Conservation (phyloP, 2,329 filamentous ascomycete species). For the Aspergillus transmontanensis region DNA sequence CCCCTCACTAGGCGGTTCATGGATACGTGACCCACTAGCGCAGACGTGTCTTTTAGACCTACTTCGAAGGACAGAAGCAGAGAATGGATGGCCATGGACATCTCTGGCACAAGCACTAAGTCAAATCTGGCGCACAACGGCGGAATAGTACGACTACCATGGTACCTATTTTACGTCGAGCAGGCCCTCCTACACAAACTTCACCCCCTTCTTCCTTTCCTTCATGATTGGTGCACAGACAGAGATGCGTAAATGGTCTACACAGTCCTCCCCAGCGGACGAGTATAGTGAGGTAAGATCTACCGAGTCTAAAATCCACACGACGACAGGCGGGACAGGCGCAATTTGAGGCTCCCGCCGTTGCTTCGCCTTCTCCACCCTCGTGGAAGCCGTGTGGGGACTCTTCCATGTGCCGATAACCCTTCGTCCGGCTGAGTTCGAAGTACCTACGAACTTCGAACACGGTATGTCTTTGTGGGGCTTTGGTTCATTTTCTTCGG, state of each 20-base stretch:
- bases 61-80: constrained; percentile 24
- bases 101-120: constrained; percentile 23
- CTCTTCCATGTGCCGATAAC: not conserved
- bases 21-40: constrained; percentile 34
- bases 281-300: not conserved
- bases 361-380: not conserved
- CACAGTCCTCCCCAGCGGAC: no score
- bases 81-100: constrained; percentile 28
- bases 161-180: not conserved
- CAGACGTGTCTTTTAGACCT: constrained; percentile 25
- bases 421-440: not conserved
- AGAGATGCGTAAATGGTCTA: not conserved
- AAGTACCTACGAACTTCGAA: not conserved
- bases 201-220: not conserved
- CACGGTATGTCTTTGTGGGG: not conserved
- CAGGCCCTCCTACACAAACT: not conserved
- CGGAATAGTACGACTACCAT: not conserved
- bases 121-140: constrained; percentile 17
- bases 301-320: not conserved
- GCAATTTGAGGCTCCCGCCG: not conserved
- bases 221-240: not conserved
- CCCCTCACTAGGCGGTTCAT: constrained; percentile 26
- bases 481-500: not conserved
- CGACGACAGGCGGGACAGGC: not conserved
- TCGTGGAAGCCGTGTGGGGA: not conserved